A percentile compares a stretch with the other conserved stretches of the same genome.
Evolutionary conservation across 2,329 filamentous ascomycete species (phyloP).

Genomic region (Microdochium nivale): DNA sequence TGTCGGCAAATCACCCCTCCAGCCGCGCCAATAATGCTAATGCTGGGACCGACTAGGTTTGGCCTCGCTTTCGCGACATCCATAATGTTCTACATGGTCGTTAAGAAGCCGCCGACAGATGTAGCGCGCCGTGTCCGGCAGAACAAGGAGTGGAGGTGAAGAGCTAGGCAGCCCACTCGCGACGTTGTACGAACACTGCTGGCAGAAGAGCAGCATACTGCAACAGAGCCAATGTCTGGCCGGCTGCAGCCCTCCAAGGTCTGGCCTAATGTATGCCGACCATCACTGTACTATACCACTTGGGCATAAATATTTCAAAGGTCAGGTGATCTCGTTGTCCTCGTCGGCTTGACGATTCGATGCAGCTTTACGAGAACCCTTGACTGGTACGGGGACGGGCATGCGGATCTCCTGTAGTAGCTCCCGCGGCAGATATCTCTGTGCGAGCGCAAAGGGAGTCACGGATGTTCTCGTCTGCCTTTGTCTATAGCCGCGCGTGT

Average conservation of each 20-base stretch:
- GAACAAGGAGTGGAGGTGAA: slow-evolving; percentile 62
- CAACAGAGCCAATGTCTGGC: no score
- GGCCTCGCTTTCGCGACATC: slow-evolving; percentile 75
- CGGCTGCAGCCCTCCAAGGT: neutral
- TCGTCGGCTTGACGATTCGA: slow-evolving; percentile 29
- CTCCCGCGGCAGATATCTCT: slow-evolving; percentile 73
- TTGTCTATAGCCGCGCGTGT: slow-evolving; percentile 47
- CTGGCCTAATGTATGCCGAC: neutral
- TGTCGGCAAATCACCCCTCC: neutral
- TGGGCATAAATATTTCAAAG: neutral
- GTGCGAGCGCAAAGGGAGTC: slow-evolving; percentile 80
- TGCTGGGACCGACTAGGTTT: slow-evolving; percentile 52
- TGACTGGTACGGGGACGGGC: slow-evolving; percentile 45
- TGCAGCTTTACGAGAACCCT: slow-evolving; percentile 30
- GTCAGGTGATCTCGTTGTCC: slow-evolving; percentile 25
- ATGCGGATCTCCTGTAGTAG: slow-evolving; percentile 75
- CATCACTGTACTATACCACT: neutral
- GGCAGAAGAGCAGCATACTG: no score
- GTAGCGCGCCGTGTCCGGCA: slow-evolving; percentile 65
- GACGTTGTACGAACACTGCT: neutral
- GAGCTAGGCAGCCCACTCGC: neutral
- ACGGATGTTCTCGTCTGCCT: slow-evolving; percentile 61
- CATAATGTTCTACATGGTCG: slow-evolving; percentile 93
- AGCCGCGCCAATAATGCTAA: slow-evolving; percentile 2
- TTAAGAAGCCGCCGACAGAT: slow-evolving; percentile 75